Evolutionary conservation across 352 stramenopile species (phyloP).

Genomic region (Pythium chondricola): DNA sequence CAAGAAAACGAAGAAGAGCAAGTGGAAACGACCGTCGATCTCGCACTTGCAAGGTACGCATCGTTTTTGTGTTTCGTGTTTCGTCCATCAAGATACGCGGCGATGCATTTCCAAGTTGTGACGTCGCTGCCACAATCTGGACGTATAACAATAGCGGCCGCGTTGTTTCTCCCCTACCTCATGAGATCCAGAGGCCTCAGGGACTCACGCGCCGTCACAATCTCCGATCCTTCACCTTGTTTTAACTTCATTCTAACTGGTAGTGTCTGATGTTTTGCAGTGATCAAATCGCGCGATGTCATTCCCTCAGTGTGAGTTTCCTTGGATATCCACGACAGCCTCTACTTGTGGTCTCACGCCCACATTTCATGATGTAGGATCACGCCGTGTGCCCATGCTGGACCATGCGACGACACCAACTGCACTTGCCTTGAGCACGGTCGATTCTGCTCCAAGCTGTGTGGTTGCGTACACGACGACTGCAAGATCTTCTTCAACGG

Average conservation of each 20-base stretch:
- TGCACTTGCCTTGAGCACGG: conserved; percentile 86
- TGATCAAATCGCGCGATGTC: conserved; percentile 13
- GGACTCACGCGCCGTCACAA: conserved; percentile 4
- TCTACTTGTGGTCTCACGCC: not conserved
- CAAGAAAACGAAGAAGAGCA: conserved; percentile 40
- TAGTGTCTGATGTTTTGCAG: not conserved
- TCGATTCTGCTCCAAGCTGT: conserved; percentile 91
- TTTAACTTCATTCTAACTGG: conserved; percentile 18
- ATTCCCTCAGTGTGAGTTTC: conserved; percentile 12
- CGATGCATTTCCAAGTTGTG: conserved; percentile 26
- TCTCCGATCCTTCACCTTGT: no score
- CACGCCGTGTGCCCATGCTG: conserved; percentile 81
- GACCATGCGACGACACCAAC: conserved; percentile 72
- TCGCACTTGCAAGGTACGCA: conserved; percentile 62
- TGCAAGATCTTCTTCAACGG: conserved; percentile 88
- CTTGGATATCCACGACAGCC: not conserved
- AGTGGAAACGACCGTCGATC: conserved; percentile 52
- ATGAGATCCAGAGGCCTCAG: conserved; percentile 22
- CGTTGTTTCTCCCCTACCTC: conserved; percentile 19
- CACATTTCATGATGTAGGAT: conserved; percentile 30
- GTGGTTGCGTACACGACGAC: conserved; percentile 62
- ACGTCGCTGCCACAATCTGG: conserved; percentile 32
- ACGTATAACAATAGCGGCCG: conserved; percentile 11
- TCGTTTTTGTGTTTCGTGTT: conserved; percentile 3
- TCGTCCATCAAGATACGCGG: conserved; percentile 62